phyloP scores from a whole-genome alignment of 2,329 filamentous ascomycete genomes.

The Colletotrichum sp. region DNA sequence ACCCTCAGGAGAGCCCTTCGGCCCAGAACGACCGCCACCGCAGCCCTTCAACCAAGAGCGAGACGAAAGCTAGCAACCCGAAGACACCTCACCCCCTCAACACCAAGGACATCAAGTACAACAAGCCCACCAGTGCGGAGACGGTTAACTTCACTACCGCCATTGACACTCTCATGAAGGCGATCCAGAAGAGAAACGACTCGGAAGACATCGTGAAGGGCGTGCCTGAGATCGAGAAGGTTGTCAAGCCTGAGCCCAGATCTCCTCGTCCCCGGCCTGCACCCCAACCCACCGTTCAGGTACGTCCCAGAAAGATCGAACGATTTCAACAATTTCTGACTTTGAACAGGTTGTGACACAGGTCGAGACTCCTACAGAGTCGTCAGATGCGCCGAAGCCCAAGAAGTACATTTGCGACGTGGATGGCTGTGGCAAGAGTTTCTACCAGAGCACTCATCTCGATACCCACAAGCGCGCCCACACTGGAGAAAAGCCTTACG shows the following conservation, averaged over 20 bases:
- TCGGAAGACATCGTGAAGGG: slow-evolving; percentile 32
- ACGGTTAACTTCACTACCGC: slow-evolving; percentile 77
- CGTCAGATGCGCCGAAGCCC: slow-evolving; percentile 3
- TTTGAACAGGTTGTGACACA: neutral
- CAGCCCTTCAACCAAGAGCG: slow-evolving; percentile 17
- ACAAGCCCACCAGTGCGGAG: slow-evolving; percentile 50
- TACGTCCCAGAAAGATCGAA: neutral
- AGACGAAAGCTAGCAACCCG: slow-evolving; percentile 7
- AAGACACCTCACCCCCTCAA: slow-evolving; percentile 23
- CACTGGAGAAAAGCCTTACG: slow-evolving; percentile 89
- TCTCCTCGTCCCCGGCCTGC: neutral
- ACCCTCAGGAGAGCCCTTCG: slow-evolving; percentile 6
- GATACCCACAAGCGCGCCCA: slow-evolving; percentile 89
- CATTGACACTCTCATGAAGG: slow-evolving; percentile 87
- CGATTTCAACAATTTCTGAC: neutral
- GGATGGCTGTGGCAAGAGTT: slow-evolving; percentile 78
- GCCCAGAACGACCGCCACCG: slow-evolving; percentile 4
- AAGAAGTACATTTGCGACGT: slow-evolving; percentile 79
- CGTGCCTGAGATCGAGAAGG: slow-evolving; percentile 18
- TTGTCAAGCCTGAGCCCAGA: slow-evolving; percentile 14
- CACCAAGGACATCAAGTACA: slow-evolving; percentile 48
- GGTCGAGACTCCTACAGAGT: neutral
- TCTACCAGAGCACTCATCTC: slow-evolving; percentile 90
- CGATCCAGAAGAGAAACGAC: slow-evolving; percentile 74
- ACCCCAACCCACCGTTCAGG: neutral